Conservation (phyloP, 352 stramenopile species). For the Globisporangium paddicum region DNA sequence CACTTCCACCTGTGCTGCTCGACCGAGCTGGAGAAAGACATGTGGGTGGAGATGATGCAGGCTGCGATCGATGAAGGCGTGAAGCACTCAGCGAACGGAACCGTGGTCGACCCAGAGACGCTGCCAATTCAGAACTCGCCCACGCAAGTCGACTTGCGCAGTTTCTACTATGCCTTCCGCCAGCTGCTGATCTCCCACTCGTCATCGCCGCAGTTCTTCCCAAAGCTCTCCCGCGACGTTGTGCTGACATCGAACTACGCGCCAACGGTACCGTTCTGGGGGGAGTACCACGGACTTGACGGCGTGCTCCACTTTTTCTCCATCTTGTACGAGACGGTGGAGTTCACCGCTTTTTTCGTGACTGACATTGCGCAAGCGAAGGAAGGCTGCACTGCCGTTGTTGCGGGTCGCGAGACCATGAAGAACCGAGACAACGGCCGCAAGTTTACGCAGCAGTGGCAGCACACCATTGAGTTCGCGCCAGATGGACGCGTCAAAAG, state of each 20-base stretch:
- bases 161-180: constrained; percentile 86
- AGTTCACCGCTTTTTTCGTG: constrained; percentile 87
- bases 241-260: constrained; percentile 87
- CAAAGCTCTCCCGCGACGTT: constrained; percentile 79
- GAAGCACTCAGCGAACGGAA: constrained; percentile 27
- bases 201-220: constrained; percentile 86
- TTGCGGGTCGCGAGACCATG: constrained; percentile 84
- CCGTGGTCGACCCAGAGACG: constrained; percentile 21
- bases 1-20: constrained; percentile 85
- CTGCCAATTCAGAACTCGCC: constrained; percentile 43
- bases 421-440: constrained; percentile 85
- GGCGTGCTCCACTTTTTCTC: constrained; percentile 88
- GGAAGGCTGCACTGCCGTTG: constrained; percentile 76
- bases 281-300: constrained; percentile 85
- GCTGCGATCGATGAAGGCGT: constrained; percentile 77
- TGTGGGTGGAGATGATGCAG: constrained; percentile 92
- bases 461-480: constrained; percentile 87
- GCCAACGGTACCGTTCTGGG: constrained; percentile 85
- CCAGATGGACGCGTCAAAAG: constrained; percentile 83
- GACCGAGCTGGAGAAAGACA: constrained; percentile 86
- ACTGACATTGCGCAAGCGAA: constrained; percentile 86
- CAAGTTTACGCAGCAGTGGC: constrained; percentile 89
- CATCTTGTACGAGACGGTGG: constrained; percentile 86
- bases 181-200: constrained; percentile 87
- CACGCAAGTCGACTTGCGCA: constrained; percentile 79